phyloP scores from a whole-genome alignment of 305 asterid species.

The Andrographis paniculata region DNA sequence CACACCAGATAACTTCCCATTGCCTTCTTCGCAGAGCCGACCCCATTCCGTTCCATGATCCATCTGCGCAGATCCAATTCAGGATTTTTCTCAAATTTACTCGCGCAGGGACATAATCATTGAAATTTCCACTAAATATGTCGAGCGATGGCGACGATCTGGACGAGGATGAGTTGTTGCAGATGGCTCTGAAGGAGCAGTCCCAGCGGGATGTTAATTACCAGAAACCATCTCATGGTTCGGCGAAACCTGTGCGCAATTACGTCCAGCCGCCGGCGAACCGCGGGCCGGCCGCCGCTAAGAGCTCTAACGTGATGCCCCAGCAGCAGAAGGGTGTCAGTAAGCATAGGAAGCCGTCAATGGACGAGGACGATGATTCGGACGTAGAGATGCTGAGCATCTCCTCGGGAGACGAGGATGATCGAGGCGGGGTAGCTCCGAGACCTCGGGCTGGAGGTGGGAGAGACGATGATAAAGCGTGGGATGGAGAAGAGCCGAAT shows the following conservation, averaged over 20 bases:
- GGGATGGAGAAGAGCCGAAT: slow-evolving; percentile 94
- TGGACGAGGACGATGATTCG: slow-evolving; percentile 90
- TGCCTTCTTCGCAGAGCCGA: slow-evolving; percentile 20
- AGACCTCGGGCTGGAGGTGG: slow-evolving; percentile 42
- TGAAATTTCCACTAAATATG: slow-evolving; percentile 30
- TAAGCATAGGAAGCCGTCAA: slow-evolving; percentile 31
- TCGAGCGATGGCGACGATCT: slow-evolving; percentile 69
- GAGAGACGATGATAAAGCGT: slow-evolving; percentile 58
- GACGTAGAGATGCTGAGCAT: slow-evolving; percentile 97
- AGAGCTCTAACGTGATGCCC: slow-evolving; percentile 19
- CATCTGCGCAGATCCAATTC: slow-evolving; percentile 28
- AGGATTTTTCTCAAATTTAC: slow-evolving; percentile 16
- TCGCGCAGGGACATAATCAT: slow-evolving; percentile 9
- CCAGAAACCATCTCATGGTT: slow-evolving; percentile 43
- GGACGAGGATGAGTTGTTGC: slow-evolving; percentile 93
- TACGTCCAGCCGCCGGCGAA: slow-evolving; percentile 78
- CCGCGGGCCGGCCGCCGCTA: too few species aligned
- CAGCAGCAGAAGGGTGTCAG: slow-evolving; percentile 29
- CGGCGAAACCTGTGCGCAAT: slow-evolving; percentile 74
- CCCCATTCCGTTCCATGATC: slow-evolving; percentile 16
- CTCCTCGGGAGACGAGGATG: slow-evolving; percentile 98
- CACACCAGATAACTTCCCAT: slow-evolving; percentile 18
- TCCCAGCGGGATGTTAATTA: slow-evolving; percentile 83
- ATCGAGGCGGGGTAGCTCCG: slow-evolving; percentile 45
- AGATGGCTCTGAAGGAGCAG: slow-evolving; percentile 93